Base-by-base conservation (phyloP, 2,329 filamentous ascomycete genomes). In the Colletotrichum euphorbiae region DNA sequence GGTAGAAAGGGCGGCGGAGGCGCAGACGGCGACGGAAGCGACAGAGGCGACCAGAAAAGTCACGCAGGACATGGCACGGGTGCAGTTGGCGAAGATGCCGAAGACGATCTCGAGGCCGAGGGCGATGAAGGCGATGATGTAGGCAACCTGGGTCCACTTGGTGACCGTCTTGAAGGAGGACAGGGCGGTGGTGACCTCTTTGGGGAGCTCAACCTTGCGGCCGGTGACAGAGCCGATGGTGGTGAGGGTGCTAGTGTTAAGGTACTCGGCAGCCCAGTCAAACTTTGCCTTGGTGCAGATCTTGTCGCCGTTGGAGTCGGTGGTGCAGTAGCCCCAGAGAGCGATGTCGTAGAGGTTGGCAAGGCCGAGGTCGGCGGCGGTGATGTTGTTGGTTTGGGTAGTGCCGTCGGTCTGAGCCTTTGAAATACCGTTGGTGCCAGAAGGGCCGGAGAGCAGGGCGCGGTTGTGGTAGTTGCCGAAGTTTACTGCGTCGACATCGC, bases 311-410 rank as follows among this genome's bases (percentile, higher is more conserved):
- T 86, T 85, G 72, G 83, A 78, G 57, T 85, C 80, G 60, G 86
- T 89, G 65, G 84, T 82, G 87, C 96, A 98, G 86, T 94, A 97
- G 77, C 91, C 92, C 92, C 93, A 97, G 42, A 98, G 85, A 76
- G 87, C 89, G 76, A 98, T 85, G 69, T 92, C 87, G 86, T 98
- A 98, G 75, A 89, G 85, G 76, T 95, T 89, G 74, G 86, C 87
- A 67, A 97, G 86, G 62, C 87, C 84, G 48, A 93, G 83, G 24
- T 87, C 80, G 1, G 77, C 72, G 7, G 87, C 87, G 4, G 86
- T 89, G 74, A 90, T 83, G 79, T 88, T 89, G 72, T 72, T 77
- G 71, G 71, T 73, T 69, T 7, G 72, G 71, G 12, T 73, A 11
- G 64, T 48, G 11, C 71, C 63, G 36, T 71, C 45, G 55, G 69